Evolutionary conservation across 257 asterid species (phyloP), one percentile per base, ranked within the genome.

Genomic region (Handroanthus guayacan): DNA sequence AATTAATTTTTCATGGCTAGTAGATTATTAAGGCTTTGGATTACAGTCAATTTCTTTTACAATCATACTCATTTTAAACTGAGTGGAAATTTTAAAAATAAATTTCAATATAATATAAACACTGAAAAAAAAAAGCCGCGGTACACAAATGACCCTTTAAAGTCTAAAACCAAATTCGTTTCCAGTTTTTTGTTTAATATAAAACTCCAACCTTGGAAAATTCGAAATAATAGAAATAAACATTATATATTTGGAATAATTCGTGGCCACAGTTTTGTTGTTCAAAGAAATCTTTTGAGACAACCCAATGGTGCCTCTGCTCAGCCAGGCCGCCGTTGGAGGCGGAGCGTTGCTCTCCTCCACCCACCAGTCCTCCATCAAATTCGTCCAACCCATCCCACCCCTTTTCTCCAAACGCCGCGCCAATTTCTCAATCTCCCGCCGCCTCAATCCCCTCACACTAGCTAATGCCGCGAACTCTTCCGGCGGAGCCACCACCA

Each of bases 371-470:
- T 82, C 87, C 80, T 87, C 98, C 54, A 87, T 92, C 74, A 86
- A 90, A 82, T 84, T 84, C 78, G 87, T 84, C 38, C 78, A 84
- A 81, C 92, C 95, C 10, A 78, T 55, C 54, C 90, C 89, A n/a
- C 96, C 92, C 20, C 84, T 91, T 1, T 90, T 92, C 82, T 77
- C 96, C 58, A 76, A 84, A 50, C 92, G 87, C 67, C 84, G 89
- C 38, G 77, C 81, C 74, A 56, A 79, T 58, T 77, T 79, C 67
- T 80, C 82, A 0, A 48, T 80, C 76, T 70, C 84, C 74, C 72
- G 83, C 80, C 60, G 75, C 69, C 75, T 82, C 75, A 88, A 76
- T 55, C 89, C 85, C 47, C 77, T 85, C 85, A 79, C 84, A 14
- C 54, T 81, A 55, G 86, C 89, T 36, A 81, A 62, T 39, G 82